Percentiles rank a stretch among this genome's conserved stretches.
Conservation (phyloP, 140 eudicot genomes). For the Bidens hawaiensis region DNA sequence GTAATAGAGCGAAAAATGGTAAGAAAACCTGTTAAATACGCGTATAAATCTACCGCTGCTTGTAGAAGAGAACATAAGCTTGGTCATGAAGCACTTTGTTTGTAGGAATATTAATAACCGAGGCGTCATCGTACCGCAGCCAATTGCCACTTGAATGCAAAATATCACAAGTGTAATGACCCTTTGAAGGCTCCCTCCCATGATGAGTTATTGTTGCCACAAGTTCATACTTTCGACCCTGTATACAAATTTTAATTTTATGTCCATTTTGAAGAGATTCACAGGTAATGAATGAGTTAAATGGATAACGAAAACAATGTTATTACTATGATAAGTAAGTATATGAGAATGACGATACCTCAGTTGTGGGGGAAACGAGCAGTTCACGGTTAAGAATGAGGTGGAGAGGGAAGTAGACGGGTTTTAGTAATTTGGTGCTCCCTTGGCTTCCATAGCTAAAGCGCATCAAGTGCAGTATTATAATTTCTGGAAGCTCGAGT, state of each 20-base stretch:
- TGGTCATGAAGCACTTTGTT: constrained; percentile 71
- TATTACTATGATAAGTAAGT: neutral
- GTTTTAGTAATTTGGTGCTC: constrained; percentile 68
- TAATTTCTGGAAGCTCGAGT: constrained; percentile 54
- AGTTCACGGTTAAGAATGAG: constrained; percentile 48
- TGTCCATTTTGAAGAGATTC: neutral
- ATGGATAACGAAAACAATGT: neutral
- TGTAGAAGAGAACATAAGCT: constrained; percentile 79
- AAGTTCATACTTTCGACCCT: constrained; percentile 75
- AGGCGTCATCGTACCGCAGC: constrained; percentile 67
- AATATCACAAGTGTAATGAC: constrained; percentile 78
- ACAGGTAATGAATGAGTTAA: neutral
- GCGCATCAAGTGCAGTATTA: constrained; percentile 76
- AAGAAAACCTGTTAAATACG: constrained; percentile 5
- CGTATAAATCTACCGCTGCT: constrained; percentile 30
- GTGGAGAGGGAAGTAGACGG: constrained; percentile 63
- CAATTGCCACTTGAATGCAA: constrained; percentile 60
- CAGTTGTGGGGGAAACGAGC: constrained; percentile 45
- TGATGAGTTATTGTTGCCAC: constrained; percentile 81
- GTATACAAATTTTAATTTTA: neutral
- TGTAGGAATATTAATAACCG: constrained; percentile 45
- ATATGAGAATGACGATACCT: constrained; percentile 24
- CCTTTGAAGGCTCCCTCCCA: constrained; percentile 74
- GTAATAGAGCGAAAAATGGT: constrained; percentile 1
- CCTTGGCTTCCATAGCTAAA: constrained; percentile 77